Conservation (phyloP, 768 basidiomycete species). For the Mycena vulgaris region DNA sequence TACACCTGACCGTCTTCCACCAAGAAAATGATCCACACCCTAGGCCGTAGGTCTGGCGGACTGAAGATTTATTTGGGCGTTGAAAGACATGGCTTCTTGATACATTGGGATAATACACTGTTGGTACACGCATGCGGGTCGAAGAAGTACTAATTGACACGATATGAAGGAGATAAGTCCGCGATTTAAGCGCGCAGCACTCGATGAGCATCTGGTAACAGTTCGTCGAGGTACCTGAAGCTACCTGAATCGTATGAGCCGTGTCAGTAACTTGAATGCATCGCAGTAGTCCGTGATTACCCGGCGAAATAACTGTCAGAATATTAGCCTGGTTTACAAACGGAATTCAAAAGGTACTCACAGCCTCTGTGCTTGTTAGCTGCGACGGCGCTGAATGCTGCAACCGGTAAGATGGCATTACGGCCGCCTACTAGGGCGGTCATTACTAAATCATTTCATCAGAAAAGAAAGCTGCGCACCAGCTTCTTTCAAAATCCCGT, state of each 20-base stretch:
- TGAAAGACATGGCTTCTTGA: too few species aligned
- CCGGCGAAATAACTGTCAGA: not conserved
- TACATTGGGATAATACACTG: not conserved
- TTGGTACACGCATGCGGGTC: not conserved
- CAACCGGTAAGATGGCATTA: not conserved
- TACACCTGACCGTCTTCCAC: too few species aligned
- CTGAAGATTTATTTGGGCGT: too few species aligned
- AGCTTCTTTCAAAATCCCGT: not conserved
- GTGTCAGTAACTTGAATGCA: not conserved
- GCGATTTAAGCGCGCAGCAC: not conserved
- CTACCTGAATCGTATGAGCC: not conserved
- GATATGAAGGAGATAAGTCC: too few species aligned
- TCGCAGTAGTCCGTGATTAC: not conserved
- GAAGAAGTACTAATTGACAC: too few species aligned
- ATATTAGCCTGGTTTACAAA: not conserved
- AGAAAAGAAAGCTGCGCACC: not conserved
- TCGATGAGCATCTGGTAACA: conserved; percentile 2
- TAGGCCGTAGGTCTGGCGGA: too few species aligned
- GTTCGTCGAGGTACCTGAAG: conserved; percentile 1
- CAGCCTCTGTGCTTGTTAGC: not conserved
- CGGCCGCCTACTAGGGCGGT: not conserved
- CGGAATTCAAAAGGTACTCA: not conserved
- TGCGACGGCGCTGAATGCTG: not conserved
- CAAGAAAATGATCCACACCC: too few species aligned
- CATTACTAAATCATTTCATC: too few species aligned